Conservation (phyloP, 306 rosid species). For the Cicer pinnatifidum region DNA sequence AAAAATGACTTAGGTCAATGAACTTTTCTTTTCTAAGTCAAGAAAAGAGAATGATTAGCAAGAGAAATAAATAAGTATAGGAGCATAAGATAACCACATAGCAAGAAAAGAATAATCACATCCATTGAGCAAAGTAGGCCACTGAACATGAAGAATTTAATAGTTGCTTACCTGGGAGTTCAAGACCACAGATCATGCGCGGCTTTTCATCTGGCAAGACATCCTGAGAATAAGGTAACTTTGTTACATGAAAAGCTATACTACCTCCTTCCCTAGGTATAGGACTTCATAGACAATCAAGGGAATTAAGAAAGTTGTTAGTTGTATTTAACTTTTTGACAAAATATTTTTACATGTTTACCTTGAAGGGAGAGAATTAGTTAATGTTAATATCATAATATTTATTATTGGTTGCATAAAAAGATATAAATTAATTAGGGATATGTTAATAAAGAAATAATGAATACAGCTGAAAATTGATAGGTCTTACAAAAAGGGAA, state of each 20-base stretch:
- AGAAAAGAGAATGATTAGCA: constrained; percentile 5
- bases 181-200: constrained; percentile 86
- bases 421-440: no score
- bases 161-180: constrained; percentile 79
- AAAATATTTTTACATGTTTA: no score
- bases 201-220: constrained; percentile 78
- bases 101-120: constrained; percentile 6
- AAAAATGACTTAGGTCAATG: not conserved
- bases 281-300: no score
- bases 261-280: no score
- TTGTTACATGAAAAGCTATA: constrained; percentile 30
- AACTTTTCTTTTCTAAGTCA: not conserved
- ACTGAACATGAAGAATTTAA: constrained; percentile 15
- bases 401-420: no score
- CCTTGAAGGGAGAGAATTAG: no score
- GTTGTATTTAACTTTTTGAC: no score
- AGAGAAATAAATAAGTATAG: not conserved
- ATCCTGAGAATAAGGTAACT: constrained; percentile 61
- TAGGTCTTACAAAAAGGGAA: no score
- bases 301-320: no score
- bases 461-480: no score
- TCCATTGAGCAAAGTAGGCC: constrained; percentile 3
- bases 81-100: constrained; percentile 22
- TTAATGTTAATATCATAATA: no score
- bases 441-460: no score